Evolutionary conservation across 176 grass and related monocot genomes (phyloP).

Genomic region (Eleusine coracana): DNA sequence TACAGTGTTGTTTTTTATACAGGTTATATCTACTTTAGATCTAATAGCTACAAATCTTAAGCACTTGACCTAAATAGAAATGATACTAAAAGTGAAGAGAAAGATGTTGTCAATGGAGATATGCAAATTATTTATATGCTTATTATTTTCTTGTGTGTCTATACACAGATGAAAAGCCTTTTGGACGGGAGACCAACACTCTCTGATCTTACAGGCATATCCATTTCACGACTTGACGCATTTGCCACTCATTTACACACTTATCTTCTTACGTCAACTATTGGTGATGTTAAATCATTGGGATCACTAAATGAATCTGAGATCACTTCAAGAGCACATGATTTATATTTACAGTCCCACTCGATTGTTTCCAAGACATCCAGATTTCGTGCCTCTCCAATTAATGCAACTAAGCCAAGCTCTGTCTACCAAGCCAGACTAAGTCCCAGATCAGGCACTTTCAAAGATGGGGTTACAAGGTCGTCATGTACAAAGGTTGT

Average conservation of each 20-base stretch:
- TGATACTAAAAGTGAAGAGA: slow-evolving; percentile 9
- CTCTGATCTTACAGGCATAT: slow-evolving; percentile 85
- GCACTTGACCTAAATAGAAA: background rate
- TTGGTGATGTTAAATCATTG: slow-evolving; percentile 60
- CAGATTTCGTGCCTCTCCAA: slow-evolving; percentile 34
- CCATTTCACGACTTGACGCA: slow-evolving; percentile 68
- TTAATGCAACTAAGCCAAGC: slow-evolving; percentile 44
- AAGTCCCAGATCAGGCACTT: slow-evolving; percentile 70
- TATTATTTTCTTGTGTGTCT: slow-evolving; percentile 27
- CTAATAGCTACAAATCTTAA: slow-evolving; percentile 18
- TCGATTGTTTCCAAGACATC: slow-evolving; percentile 50
- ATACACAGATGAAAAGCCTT: slow-evolving; percentile 86
- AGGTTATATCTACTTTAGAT: background rate
- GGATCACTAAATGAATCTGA: slow-evolving; percentile 35
- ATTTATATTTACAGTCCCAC: slow-evolving; percentile 48
- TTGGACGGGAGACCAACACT: slow-evolving; percentile 69
- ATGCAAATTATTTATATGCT: slow-evolving; percentile 2
- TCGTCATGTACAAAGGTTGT: slow-evolving; percentile 48
- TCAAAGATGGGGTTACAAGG: slow-evolving; percentile 76
- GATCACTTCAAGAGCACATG: slow-evolving; percentile 32
- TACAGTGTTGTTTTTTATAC: background rate
- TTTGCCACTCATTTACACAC: slow-evolving; percentile 77
- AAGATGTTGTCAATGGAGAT: background rate
- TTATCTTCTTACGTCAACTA: slow-evolving; percentile 72
- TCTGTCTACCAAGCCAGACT: slow-evolving; percentile 58